phyloP scores from a whole-genome alignment of 495 filamentous ascomycete species.

The Xylaria grammica region DNA sequence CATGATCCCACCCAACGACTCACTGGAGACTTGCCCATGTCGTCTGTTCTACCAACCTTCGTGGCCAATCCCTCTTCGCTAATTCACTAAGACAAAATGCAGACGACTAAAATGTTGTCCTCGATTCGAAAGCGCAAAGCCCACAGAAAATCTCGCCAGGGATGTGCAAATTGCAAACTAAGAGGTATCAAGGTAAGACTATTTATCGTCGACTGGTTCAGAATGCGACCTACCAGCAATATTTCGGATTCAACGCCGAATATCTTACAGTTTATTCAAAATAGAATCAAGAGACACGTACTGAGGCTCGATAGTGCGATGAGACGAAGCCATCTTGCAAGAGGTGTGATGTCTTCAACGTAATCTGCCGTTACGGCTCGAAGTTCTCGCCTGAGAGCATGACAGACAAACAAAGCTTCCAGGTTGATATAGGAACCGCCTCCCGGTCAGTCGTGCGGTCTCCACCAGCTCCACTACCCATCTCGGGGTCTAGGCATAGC shows the following conservation, averaged over 20 bases:
- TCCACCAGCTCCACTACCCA: conserved; percentile 24
- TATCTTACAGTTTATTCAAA: not conserved
- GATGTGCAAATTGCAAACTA: conserved; percentile 56
- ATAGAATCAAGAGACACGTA: not conserved
- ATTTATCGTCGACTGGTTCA: not conserved
- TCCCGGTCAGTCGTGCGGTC: not conserved
- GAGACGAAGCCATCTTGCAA: conserved; percentile 48
- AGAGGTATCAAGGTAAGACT: conserved; percentile 48
- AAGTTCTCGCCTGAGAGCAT: conserved; percentile 15
- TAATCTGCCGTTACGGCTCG: conserved; percentile 47
- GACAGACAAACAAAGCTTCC: conserved; percentile 2
- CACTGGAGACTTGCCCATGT: not conserved
- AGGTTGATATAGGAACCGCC: not conserved
- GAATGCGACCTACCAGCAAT: not conserved
- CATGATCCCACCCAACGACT: not conserved
- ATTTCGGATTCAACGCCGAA: not conserved
- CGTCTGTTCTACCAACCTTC: not conserved
- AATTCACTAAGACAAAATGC: conserved; percentile 3
- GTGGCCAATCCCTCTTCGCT: not conserved
- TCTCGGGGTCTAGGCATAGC: conserved; percentile 7
- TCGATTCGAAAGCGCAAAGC: conserved; percentile 40
- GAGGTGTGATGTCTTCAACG: conserved; percentile 47
- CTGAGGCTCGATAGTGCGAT: conserved; percentile 43
- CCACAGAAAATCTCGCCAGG: conserved; percentile 49
- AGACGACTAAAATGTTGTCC: not conserved